Percentiles rank a stretch among this genome's conserved stretches.
phyloP scores from a whole-genome alignment of 2,329 filamentous ascomycete species.

The Diaporthe sp. region DNA sequence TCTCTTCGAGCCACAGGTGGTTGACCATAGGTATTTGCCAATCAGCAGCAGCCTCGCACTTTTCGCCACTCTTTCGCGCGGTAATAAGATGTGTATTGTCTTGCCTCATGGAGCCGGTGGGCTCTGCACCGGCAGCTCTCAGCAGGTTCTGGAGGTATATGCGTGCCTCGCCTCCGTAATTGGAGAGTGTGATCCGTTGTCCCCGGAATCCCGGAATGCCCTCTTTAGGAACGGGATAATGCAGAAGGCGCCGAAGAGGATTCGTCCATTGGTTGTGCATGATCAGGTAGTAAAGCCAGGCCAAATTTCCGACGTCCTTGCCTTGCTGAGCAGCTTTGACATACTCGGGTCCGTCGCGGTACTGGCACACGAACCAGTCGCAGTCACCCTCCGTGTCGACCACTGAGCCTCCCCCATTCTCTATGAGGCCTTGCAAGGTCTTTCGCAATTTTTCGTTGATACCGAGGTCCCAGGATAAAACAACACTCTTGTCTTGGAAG shows the following conservation, averaged over 20 bases:
- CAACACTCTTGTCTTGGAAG: slow-evolving; percentile 82
- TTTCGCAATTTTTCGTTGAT: slow-evolving; percentile 76
- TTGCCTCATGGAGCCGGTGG: slow-evolving; percentile 93
- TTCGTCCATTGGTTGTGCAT: slow-evolving; percentile 91
- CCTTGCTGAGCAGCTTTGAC: slow-evolving; percentile 79
- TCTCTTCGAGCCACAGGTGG: slow-evolving; percentile 97
- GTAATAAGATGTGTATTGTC: slow-evolving; percentile 98
- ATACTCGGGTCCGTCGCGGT: slow-evolving; percentile 85
- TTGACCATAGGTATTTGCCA: slow-evolving; percentile 94
- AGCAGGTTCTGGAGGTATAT: slow-evolving; percentile 95
- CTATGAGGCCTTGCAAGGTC: slow-evolving; percentile 79
- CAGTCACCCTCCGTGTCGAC: slow-evolving; percentile 76
- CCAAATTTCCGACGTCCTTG: slow-evolving; percentile 90
- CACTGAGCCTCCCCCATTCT: slow-evolving; percentile 77
- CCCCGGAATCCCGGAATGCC: slow-evolving; percentile 85
- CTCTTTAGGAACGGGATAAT: slow-evolving; percentile 86
- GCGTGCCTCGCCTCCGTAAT: slow-evolving; percentile 94
- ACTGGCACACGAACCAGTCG: slow-evolving; percentile 89
- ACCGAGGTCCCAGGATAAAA: slow-evolving; percentile 81
- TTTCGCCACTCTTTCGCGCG: slow-evolving; percentile 89
- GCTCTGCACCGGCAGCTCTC: slow-evolving; percentile 84
- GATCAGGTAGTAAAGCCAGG: slow-evolving; percentile 95
- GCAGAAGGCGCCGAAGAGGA: slow-evolving; percentile 84
- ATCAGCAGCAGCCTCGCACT: slow-evolving; percentile 90
- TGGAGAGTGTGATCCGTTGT: slow-evolving; percentile 89